Evolutionary conservation across 2,329 filamentous ascomycete species (phyloP).

Genomic region (Colletotrichum orbiculare): DNA sequence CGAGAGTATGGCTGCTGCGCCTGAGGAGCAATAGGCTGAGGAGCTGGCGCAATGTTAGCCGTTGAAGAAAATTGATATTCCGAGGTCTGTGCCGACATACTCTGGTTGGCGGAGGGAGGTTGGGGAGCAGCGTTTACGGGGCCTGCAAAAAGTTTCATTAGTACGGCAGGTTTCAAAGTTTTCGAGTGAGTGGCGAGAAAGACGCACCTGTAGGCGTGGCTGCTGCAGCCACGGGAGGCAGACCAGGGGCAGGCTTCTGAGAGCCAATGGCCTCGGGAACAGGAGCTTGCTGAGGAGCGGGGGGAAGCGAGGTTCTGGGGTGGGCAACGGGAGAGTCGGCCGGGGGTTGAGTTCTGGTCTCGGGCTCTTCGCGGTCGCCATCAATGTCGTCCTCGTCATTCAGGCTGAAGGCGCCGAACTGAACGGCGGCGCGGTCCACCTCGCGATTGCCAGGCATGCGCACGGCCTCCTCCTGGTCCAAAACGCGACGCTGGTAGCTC

Average conservation of each 20-base stretch:
- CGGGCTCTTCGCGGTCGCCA: conserved; percentile 92
- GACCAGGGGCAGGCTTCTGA: conserved; percentile 62
- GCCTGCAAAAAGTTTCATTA: conserved; percentile 25
- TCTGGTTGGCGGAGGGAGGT: conserved; percentile 42
- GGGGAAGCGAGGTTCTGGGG: conserved; percentile 88
- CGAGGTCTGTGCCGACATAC: conserved; percentile 51
- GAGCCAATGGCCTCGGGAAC: conserved; percentile 66
- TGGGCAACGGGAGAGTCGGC: conserved; percentile 90
- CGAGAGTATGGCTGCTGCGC: conserved; percentile 76
- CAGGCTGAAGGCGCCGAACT: conserved; percentile 95
- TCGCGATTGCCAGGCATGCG: conserved; percentile 98
- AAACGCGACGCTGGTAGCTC: conserved; percentile 85
- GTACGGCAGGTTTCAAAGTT: conserved; percentile 6
- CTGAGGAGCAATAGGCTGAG: conserved; percentile 66
- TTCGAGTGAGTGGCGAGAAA: conserved; percentile 38
- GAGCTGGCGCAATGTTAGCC: conserved; percentile 15
- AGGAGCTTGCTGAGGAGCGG: conserved; percentile 67
- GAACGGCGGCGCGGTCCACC: conserved; percentile 90
- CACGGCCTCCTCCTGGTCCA: conserved; percentile 97
- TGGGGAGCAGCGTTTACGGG: conserved; percentile 46
- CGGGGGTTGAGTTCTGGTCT: conserved; percentile 92
- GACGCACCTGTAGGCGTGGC: conserved; percentile 47
- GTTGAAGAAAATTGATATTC: conserved; percentile 36
- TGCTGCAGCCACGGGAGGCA: conserved; percentile 52
- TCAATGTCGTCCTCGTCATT: conserved; percentile 90